Evolutionary conservation across 768 basidiomycete genomes (phyloP).

Genomic region (Leucocoprinus leucothites): DNA sequence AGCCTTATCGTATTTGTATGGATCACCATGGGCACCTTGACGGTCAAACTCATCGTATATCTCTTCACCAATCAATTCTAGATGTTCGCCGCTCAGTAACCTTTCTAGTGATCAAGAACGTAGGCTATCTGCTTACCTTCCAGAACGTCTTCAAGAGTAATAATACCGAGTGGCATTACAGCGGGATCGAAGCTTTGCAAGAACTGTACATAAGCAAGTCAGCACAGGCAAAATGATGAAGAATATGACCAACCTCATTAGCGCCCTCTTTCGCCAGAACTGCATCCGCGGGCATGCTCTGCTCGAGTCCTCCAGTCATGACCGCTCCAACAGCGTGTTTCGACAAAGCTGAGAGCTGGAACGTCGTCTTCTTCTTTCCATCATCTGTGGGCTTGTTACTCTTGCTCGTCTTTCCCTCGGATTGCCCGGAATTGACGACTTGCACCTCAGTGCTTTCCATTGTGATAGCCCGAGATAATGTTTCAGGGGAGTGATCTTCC

Average conservation of each 20-base stretch:
- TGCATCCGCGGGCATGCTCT: conserved; percentile 88
- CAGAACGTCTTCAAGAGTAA: conserved; percentile 89
- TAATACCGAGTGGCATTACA: conserved; percentile 85
- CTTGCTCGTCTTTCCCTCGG: too few relatives aligned
- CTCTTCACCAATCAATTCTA: conserved; percentile 90
- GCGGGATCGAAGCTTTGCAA: conserved; percentile 79
- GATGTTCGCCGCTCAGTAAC: background rate
- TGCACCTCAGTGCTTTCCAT: background rate
- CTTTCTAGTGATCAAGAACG: background rate
- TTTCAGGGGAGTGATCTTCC: conserved; percentile 16
- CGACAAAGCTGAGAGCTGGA: conserved; percentile 37
- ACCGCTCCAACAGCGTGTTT: conserved; percentile 34
- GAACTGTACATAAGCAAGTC: conserved; percentile 45
- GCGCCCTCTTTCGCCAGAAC: conserved; percentile 73
- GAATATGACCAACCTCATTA: conserved; percentile 53
- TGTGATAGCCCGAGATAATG: background rate
- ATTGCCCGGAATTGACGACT: background rate
- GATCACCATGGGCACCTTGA: conserved; percentile 64
- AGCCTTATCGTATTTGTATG: conserved; percentile 28
- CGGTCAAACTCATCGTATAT: conserved; percentile 90
- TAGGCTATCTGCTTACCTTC: conserved; percentile 53
- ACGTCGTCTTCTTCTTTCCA: conserved; percentile 22
- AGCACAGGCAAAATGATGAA: background rate
- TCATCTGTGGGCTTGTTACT: background rate
- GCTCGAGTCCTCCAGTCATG: conserved; percentile 51